Conservation (phyloP, 2,329 filamentous ascomycete species). For the Stemphylium vesicarium region DNA sequence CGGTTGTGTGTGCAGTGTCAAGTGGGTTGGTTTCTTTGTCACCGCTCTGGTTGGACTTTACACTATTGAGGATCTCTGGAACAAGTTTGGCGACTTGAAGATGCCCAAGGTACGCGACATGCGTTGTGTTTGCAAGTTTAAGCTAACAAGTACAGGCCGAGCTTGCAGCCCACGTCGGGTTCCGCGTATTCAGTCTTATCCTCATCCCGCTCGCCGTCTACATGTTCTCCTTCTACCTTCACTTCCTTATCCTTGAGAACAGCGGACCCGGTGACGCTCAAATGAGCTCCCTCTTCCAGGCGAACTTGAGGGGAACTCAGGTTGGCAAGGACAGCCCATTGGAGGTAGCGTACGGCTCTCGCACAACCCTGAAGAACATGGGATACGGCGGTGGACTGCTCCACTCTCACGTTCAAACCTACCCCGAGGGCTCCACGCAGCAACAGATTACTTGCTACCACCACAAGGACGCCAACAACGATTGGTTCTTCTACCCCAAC, state of each 20-base stretch:
- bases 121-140: not conserved
- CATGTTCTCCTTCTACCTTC: slow-evolving; percentile 91
- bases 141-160: slow-evolving; percentile 55
- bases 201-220: slow-evolving; percentile 89
- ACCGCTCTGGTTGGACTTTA: slow-evolving; percentile 95
- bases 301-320: slow-evolving; percentile 90
- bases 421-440: slow-evolving; percentile 88
- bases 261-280: slow-evolving; percentile 97
- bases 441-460: slow-evolving; percentile 99
- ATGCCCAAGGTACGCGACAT: slow-evolving; percentile 73
- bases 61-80: slow-evolving; percentile 96
- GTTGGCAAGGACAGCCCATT: slow-evolving; percentile 94
- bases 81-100: slow-evolving; percentile 92
- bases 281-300: slow-evolving; percentile 99
- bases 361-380: slow-evolving; percentile 97
- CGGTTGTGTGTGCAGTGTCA: slow-evolving; percentile 97
- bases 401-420: slow-evolving; percentile 96
- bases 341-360: slow-evolving; percentile 87
- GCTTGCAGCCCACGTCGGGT: slow-evolving; percentile 77
- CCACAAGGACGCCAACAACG: slow-evolving; percentile 99
- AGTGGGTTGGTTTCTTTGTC: slow-evolving; percentile 95
- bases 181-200: slow-evolving; percentile 86
- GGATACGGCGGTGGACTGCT: slow-evolving; percentile 96
- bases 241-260: slow-evolving; percentile 92
- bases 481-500: slow-evolving; percentile 99